Evolutionary conservation across 805 yeast species (phyloP), one percentile per base, ranked within the genome.

Genomic region (Ogataea thermomethanolica): DNA sequence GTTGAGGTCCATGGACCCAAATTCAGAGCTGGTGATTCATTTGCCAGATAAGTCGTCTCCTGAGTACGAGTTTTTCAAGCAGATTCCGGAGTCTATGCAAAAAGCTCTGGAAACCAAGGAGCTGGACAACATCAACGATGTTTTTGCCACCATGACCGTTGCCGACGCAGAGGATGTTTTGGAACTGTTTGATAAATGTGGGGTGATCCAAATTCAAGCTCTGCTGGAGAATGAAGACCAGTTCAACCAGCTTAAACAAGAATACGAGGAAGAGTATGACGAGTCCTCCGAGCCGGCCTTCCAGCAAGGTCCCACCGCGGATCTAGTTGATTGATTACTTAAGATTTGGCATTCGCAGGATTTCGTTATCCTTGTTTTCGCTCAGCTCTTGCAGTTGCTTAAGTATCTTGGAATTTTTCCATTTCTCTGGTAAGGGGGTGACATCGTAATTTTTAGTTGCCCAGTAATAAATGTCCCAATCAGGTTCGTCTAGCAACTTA

Each of bases 391-490:
- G 91, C 47, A 91, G 67, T 65, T 71, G 58, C 39, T 59, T 58
- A 67, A 91, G 70, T 28, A 91, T 68, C 51, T 73, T 66, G 9
- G 85, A 77, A 43, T 82, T 58, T 58, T 79, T 71, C 96, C 96
- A 93, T 57, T 76, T 76, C 29, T 84, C 88, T 11, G 98, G 97
- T 48, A 91, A 70, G 10, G 95, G 95, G 33, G 90, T 85, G 13
- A 85, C 79, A 25, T 77, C 79, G 54, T 67, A 85, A 61, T 90
- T 87, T 50, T 76, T 78, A 2, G 97, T 88, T 20, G 95, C 95
- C 99, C 99, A 91, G 67, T 93, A 93, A 64, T 87, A 93, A 45
- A 93, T 90, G 63, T 93, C 99, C 99, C 99, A 93, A 64, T 93
- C 99, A n/a, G 91, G 78, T 64, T 91, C 95, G 62, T 93, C 95